Evolutionary conservation across 1,284 basidiomycete genomes (phyloP).

Genomic region (Anthracocystis panici-leucophaei): DNA sequence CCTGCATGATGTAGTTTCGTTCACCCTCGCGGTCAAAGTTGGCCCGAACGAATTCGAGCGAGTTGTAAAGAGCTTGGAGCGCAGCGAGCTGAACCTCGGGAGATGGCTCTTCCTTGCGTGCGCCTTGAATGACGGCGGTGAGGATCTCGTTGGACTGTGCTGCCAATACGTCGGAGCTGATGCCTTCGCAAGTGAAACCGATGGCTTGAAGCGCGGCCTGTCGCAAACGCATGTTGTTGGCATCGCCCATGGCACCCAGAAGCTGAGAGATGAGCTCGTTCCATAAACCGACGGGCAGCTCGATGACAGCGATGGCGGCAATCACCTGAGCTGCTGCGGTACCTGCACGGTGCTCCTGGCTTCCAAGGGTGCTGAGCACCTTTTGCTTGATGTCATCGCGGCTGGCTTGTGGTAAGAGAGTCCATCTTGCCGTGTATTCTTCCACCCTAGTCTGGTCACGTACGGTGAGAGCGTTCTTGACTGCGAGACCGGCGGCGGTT

Average conservation of each 20-base stretch:
- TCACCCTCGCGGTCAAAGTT: slow-evolving; percentile 92
- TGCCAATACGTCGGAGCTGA: slow-evolving; percentile 81
- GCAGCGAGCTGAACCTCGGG: slow-evolving; percentile 94
- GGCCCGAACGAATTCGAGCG: slow-evolving; percentile 94
- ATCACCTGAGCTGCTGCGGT: slow-evolving; percentile 92
- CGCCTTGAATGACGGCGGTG: slow-evolving; percentile 97
- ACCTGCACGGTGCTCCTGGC: slow-evolving; percentile 80
- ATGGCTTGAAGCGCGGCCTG: slow-evolving; percentile 93
- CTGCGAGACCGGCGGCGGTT: slow-evolving; percentile 92
- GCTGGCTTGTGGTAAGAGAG: slow-evolving; percentile 77
- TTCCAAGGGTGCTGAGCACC: slow-evolving; percentile 84
- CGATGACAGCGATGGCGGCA: slow-evolving; percentile 90
- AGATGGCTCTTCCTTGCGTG: slow-evolving; percentile 90
- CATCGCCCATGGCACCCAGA: slow-evolving; percentile 85
- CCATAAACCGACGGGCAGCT: slow-evolving; percentile 90
- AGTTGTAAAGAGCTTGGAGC: slow-evolving; percentile 92
- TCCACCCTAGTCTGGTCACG: slow-evolving; percentile 78
- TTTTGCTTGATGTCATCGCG: slow-evolving; percentile 89
- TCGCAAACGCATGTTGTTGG: slow-evolving; percentile 81
- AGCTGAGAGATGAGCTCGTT: slow-evolving; percentile 88
- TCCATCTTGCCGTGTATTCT: slow-evolving; percentile 75
- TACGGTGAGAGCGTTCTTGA: slow-evolving; percentile 95
- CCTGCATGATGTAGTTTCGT: slow-evolving; percentile 99
- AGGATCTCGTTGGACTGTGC: slow-evolving; percentile 95
- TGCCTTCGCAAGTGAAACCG: slow-evolving; percentile 95